Evolutionary conservation across 768 basidiomycete species (phyloP).

Genomic region (Kwoniella heveanensis): DNA sequence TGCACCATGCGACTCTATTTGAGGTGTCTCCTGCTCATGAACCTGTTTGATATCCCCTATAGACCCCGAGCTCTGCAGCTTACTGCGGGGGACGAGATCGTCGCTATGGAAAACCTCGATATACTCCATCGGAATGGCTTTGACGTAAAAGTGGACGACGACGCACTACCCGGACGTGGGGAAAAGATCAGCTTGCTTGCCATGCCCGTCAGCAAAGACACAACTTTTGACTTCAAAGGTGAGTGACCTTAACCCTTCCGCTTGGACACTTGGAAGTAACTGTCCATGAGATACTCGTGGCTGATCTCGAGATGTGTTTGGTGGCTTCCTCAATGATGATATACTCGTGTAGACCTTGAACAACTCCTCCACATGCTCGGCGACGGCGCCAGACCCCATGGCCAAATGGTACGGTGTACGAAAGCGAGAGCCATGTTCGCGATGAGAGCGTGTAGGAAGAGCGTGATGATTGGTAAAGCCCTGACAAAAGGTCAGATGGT

Average conservation of each 20-base stretch:
- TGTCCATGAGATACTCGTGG: neutral
- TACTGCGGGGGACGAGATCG: constrained; percentile 83
- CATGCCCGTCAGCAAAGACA: constrained; percentile 88
- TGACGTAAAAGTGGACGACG: constrained; percentile 68
- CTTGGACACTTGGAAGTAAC: no score
- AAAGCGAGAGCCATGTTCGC: constrained; percentile 97
- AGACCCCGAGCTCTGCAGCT: constrained; percentile 79
- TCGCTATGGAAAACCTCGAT: constrained; percentile 84
- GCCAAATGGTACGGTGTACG: constrained; percentile 85
- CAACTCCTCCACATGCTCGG: constrained; percentile 85
- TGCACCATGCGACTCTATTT: no score
- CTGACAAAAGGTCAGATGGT: constrained; percentile 77
- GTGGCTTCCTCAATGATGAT: no score
- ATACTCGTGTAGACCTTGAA: constrained; percentile 72
- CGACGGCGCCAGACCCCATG: constrained; percentile 65
- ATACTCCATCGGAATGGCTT: constrained; percentile 85
- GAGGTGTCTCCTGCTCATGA: no score
- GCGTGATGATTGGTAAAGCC: constrained; percentile 91
- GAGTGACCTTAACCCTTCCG: constrained; percentile 13
- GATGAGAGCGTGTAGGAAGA: constrained; percentile 90
- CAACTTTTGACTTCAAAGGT: constrained; percentile 88
- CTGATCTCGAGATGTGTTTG: constrained; percentile 25
- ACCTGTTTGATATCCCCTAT: neutral
- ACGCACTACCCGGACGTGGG: constrained; percentile 57
- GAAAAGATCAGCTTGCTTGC: constrained; percentile 67